These are phyloP conservation scores for Gonapodya prolifera DNA, from an alignment of 192 early-diverging fungal species.

Conservation along the genomic window DNA sequence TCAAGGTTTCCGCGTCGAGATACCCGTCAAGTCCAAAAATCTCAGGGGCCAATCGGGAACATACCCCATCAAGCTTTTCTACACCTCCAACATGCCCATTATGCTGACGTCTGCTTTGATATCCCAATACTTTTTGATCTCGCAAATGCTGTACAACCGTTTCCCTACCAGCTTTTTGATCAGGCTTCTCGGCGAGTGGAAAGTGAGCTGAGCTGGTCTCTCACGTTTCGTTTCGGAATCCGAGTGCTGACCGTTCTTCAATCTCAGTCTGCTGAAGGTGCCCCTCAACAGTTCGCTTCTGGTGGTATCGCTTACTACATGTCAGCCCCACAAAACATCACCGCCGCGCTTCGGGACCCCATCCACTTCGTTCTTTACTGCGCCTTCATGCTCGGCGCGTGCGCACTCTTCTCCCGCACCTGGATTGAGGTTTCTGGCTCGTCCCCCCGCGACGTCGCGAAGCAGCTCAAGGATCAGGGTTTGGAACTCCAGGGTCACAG, in stretches of 20 bases:
- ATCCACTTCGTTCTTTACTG: slow-evolving; percentile 92
- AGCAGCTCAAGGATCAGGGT: slow-evolving; percentile 95
- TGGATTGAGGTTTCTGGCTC: slow-evolving; percentile 99
- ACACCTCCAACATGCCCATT: slow-evolving; percentile 99
- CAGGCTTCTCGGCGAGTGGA: slow-evolving; percentile 91
- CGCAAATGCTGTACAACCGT: slow-evolving; percentile 93
- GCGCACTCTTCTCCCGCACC: slow-evolving; percentile 92
- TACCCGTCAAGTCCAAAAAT: slow-evolving; percentile 91
- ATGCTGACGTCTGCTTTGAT: slow-evolving; percentile 93
- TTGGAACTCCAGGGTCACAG: slow-evolving; percentile 89
- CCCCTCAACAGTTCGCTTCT: slow-evolving; percentile 85
- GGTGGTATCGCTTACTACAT: slow-evolving; percentile 96
- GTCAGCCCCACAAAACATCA: slow-evolving; percentile 82
- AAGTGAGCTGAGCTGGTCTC: slow-evolving; percentile 18
- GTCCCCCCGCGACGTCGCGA: slow-evolving; percentile 93
- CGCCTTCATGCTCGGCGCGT: slow-evolving; percentile 85
- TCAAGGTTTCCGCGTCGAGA: slow-evolving; percentile 99
- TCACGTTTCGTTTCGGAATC: background rate
- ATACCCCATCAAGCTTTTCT: slow-evolving; percentile 99
- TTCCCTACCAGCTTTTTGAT: slow-evolving; percentile 95
- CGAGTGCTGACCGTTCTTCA: background rate
- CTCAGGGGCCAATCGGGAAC: slow-evolving; percentile 95
- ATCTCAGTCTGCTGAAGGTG: slow-evolving; percentile 75
- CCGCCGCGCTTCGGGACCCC: slow-evolving; percentile 77
- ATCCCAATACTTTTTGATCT: slow-evolving; percentile 96